Evolutionary conservation across 2,329 filamentous ascomycete genomes (phyloP).

Genomic region (Alternaria ethzedia): DNA sequence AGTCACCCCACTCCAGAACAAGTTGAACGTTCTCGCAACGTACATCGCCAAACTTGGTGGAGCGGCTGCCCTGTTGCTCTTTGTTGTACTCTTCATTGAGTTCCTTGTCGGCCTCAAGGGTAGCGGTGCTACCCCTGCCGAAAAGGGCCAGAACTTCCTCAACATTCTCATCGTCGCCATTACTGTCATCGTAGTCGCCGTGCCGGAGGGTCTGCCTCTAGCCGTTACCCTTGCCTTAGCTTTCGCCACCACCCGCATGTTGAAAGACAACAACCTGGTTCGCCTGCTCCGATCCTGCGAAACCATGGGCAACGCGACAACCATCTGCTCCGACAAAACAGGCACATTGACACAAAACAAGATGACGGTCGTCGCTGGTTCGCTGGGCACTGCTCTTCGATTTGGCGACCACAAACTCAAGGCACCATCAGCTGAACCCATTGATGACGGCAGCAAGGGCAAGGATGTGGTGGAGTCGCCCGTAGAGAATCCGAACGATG

Average conservation of each 20-base stretch:
- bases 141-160: constrained; percentile 77
- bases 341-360: constrained; percentile 53
- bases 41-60: constrained; percentile 82
- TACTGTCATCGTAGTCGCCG: constrained; percentile 72
- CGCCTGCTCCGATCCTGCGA: constrained; percentile 71
- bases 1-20: constrained; percentile 78
- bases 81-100: constrained; percentile 84
- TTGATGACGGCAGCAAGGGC: constrained; percentile 41
- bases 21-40: constrained; percentile 77
- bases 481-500: constrained; percentile 53
- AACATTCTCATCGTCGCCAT: constrained; percentile 69
- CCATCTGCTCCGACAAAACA: constrained; percentile 73
- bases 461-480: constrained; percentile 41
- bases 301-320: constrained; percentile 74
- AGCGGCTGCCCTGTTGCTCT: constrained; percentile 77
- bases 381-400: constrained; percentile 65
- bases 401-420: constrained; percentile 58
- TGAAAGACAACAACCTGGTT: constrained; percentile 75
- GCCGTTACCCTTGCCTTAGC: constrained; percentile 72
- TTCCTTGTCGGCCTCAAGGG: constrained; percentile 74
- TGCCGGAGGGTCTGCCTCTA: constrained; percentile 70
- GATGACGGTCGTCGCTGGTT: constrained; percentile 72
- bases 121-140: constrained; percentile 63
- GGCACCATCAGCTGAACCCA: constrained; percentile 16
- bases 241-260: constrained; percentile 71